Conservation (phyloP, 139 green algal species). For the Micractinium sp. region DNA sequence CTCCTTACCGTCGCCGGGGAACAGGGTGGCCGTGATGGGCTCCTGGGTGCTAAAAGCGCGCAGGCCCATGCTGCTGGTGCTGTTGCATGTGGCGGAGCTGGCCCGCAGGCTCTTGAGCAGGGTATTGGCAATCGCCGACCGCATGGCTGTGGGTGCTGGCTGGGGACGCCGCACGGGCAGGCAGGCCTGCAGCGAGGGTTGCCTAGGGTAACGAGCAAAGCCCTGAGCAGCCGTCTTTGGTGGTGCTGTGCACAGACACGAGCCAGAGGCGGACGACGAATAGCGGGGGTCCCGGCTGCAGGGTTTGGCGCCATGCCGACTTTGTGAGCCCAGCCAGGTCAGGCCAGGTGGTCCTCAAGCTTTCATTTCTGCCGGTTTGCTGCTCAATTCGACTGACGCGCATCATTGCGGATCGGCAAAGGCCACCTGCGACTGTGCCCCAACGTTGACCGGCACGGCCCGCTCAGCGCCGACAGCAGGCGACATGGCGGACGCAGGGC, state of each 20-base stretch:
- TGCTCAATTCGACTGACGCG: no score
- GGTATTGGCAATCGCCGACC: neutral
- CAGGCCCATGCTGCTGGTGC: neutral
- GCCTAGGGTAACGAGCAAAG: neutral
- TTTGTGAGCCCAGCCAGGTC: no score
- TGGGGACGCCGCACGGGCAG: neutral
- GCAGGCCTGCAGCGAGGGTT: neutral
- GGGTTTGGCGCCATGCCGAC: neutral
- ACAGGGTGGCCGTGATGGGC: constrained; percentile 46
- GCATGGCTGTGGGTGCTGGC: neutral
- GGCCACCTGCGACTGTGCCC: neutral
- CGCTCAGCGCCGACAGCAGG: neutral
- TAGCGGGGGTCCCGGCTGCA: neutral
- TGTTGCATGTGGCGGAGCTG: neutral
- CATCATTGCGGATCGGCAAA: neutral
- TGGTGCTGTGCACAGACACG: neutral
- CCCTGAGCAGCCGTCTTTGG: neutral
- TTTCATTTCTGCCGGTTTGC: no score
- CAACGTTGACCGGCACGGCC: neutral
- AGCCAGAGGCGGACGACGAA: neutral
- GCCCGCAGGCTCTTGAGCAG: constrained; percentile 21
- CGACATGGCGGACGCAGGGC: neutral
- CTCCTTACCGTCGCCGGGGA: constrained; percentile 54
- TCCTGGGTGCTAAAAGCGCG: constrained; percentile 1
- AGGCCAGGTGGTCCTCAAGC: no score